Evolutionary conservation across 2,329 filamentous ascomycete species (phyloP), one percentile per base, ranked within the genome.

Genomic region (Leptographium radiaticola): DNA sequence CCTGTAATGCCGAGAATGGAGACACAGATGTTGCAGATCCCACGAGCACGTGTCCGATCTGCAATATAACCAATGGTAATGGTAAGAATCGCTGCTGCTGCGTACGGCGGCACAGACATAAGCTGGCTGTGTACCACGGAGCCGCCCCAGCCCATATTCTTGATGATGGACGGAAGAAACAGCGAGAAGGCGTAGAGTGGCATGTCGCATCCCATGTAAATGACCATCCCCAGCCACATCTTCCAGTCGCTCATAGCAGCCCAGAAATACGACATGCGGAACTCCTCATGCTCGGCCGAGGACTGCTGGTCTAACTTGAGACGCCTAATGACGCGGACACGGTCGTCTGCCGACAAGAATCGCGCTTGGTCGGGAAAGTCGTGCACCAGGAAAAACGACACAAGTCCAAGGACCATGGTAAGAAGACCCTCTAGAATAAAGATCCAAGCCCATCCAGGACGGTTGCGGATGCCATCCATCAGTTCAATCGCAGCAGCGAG

Each of bases 201-300:
- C 63, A 71, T 60, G 64, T 74, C 45, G 65, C 70, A 71, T 16
- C 71, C 71, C 70, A 73, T 73, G 62, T 73, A 74, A 53, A 74
- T 72, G 30, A 61, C 63, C 71, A 74, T 74, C 58, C 70, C 70
- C 1, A 71, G 63, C 62, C 71, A 74, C 44, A 84, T 91, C 70
- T 91, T 91, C 81, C 85, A 90, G 63, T 93, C 87, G 53, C 74
- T 78, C 13, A 87, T 54, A n/a, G 80, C 80, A 4, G 77, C 74
- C 76, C 79, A 87, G 58, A 90, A 76, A 63, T 87, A 88, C 1
- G 70, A 68, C 72, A 81, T 82, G 57, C 81, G 76, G 67, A 89
- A 90, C 48, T 81, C 72, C 63, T 91, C 87, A 57, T 83, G 81
- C 61, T 75, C 76, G 18, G 78, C 83, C 33, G 76, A 83, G 1